phyloP scores from a whole-genome alignment of 176 grass and related monocot species.

The Oryza meridionalis region DNA sequence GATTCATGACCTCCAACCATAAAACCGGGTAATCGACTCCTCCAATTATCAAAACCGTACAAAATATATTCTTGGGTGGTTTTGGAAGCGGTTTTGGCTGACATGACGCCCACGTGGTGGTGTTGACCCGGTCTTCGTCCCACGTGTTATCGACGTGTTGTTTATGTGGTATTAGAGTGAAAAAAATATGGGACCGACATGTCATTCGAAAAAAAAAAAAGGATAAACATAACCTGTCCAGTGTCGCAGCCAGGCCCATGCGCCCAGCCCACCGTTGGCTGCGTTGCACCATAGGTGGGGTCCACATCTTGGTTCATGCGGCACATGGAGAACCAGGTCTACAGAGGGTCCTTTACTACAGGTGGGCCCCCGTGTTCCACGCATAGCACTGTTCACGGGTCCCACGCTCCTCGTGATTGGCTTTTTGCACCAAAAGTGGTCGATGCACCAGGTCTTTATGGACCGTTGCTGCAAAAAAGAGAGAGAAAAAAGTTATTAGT shows the following conservation, averaged over 20 bases:
- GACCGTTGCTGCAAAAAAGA: background rate
- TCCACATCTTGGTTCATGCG: background rate
- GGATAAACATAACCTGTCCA: no score
- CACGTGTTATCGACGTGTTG: no score
- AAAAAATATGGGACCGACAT: no score
- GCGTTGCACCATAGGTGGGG: background rate
- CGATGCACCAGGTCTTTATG: constrained; percentile 11
- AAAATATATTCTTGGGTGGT: no score
- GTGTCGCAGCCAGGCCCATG: background rate
- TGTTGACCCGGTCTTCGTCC: no score
- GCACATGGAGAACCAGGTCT: background rate
- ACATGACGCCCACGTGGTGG: no score
- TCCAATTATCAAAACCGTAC: no score
- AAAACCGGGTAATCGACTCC: no score
- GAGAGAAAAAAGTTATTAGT: background rate
- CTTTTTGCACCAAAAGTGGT: background rate
- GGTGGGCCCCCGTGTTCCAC: background rate
- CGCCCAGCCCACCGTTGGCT: background rate
- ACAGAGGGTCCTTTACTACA: background rate
- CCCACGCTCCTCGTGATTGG: background rate
- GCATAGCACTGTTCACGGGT: background rate
- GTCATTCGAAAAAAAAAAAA: no score
- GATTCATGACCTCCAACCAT: no score
- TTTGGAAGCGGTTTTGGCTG: no score
- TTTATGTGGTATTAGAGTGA: no score